Conservation (phyloP, 2,329 filamentous ascomycete species). For the Monilinia vaccinii-corymbosi region DNA sequence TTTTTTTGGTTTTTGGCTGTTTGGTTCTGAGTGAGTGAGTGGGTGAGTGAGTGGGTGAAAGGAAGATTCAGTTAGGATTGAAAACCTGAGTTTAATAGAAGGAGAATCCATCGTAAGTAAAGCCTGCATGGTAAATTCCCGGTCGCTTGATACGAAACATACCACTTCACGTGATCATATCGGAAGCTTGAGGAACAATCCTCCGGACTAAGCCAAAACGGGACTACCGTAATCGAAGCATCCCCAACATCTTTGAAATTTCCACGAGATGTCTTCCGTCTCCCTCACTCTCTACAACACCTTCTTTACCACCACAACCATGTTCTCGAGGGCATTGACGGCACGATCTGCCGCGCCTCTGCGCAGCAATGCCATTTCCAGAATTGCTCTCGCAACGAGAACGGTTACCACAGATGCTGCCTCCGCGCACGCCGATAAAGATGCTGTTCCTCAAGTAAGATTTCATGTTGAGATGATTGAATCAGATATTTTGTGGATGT, state of each 20-base stretch:
- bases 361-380: slow-evolving; percentile 30
- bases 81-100: no score
- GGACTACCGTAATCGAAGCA: slow-evolving; percentile 9
- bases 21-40: background rate
- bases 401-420: slow-evolving; percentile 93
- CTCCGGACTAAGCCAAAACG: background rate
- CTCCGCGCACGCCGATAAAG: slow-evolving; percentile 78
- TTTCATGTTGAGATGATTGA: slow-evolving; percentile 8
- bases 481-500: background rate
- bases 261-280: slow-evolving; percentile 5
- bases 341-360: slow-evolving; percentile 49
- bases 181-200: slow-evolving; percentile 9
- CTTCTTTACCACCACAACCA: slow-evolving; percentile 32
- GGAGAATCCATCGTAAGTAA: background rate
- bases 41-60: background rate
- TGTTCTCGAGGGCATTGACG: slow-evolving; percentile 65
- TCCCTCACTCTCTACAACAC: slow-evolving; percentile 10
- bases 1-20: background rate
- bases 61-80: background rate
- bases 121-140: background rate
- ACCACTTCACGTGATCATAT: background rate
- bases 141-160: background rate
- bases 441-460: slow-evolving; percentile 56
- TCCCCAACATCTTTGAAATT: slow-evolving; percentile 12
- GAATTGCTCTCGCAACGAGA: slow-evolving; percentile 39